Percentiles rank a stretch among this genome's conserved stretches.
Evolutionary conservation across 352 stramenopile genomes (phyloP).

Genomic region (Phytophthora meadii): DNA sequence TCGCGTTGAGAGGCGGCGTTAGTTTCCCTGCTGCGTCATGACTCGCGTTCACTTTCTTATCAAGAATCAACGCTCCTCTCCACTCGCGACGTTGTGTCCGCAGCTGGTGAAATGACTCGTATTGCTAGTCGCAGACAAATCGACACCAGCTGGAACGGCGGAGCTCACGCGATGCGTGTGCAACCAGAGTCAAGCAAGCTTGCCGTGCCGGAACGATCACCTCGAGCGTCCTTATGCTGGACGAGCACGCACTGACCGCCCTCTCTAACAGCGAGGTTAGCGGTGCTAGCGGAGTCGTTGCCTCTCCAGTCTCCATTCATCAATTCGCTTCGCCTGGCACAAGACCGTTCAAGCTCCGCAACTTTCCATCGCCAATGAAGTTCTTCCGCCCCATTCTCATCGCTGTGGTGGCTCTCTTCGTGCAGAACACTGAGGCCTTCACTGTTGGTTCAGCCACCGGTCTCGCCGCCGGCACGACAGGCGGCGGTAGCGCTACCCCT

Average conservation of each 20-base stretch:
- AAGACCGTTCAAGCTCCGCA: constrained; percentile 4
- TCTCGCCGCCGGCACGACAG: constrained; percentile 41
- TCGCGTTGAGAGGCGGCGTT: constrained; percentile 1
- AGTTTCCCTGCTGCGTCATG: neutral
- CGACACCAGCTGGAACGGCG: constrained; percentile 19
- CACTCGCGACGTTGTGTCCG: constrained; percentile 15
- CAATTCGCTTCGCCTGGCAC: constrained; percentile 13
- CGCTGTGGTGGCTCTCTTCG: constrained; percentile 23
- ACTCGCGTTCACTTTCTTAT: constrained; percentile 11
- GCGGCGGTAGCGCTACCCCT: constrained; percentile 35
- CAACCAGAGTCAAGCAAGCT: constrained; percentile 17
- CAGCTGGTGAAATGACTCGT: constrained; percentile 17
- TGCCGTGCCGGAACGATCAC: constrained; percentile 21
- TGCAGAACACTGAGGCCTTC: constrained; percentile 27
- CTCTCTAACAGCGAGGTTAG: constrained; percentile 22
- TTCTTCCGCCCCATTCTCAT: constrained; percentile 33
- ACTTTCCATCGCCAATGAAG: constrained; percentile 22
- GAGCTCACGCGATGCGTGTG: constrained; percentile 19
- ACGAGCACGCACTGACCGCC: neutral
- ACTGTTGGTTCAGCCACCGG: constrained; percentile 36
- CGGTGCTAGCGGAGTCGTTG: neutral
- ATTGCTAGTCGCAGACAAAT: constrained; percentile 29
- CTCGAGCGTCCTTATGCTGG: constrained; percentile 5
- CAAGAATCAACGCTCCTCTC: constrained; percentile 19
- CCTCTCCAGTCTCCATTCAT: constrained; percentile 10